phyloP scores from a whole-genome alignment of 2,329 filamentous ascomycete genomes.

The Cytospora piceae region DNA sequence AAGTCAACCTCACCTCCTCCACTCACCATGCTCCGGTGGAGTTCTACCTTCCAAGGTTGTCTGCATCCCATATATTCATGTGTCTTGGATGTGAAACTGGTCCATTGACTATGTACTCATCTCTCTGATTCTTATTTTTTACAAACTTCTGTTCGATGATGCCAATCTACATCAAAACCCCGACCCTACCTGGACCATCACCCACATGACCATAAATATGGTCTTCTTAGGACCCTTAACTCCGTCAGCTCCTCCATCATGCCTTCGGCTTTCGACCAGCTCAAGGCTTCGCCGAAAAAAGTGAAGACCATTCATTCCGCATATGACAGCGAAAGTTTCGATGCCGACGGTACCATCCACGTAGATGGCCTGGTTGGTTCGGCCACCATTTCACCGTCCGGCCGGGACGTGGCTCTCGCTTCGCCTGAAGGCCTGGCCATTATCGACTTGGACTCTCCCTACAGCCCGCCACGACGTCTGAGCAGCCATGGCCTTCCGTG shows the following conservation, averaged over 20 bases:
- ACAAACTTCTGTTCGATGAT: background rate
- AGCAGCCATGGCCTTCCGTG: conserved; percentile 84
- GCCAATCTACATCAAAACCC: background rate
- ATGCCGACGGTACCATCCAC: conserved; percentile 80
- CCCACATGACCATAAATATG: conserved; percentile 9
- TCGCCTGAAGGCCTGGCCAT: conserved; percentile 89
- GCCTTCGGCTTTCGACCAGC: conserved; percentile 52
- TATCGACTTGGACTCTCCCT: conserved; percentile 88
- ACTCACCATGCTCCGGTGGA: background rate
- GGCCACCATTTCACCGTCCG: conserved; percentile 89
- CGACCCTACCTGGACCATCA: background rate
- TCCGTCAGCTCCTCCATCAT: conserved; percentile 41
- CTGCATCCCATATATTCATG: background rate
- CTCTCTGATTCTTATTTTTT: background rate
- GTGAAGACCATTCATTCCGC: conserved; percentile 67
- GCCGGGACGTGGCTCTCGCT: conserved; percentile 86
- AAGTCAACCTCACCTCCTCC: conserved; percentile 11
- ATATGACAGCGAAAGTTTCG: conserved; percentile 86
- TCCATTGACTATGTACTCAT: background rate
- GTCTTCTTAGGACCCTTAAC: background rate
- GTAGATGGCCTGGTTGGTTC: conserved; percentile 84
- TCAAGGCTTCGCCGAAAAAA: conserved; percentile 54
- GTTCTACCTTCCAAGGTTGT: background rate
- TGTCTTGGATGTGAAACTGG: background rate
- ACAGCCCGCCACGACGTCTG: conserved; percentile 82